phyloP scores from a whole-genome alignment of 2,329 filamentous ascomycete species.

The Penicillium sp. region DNA sequence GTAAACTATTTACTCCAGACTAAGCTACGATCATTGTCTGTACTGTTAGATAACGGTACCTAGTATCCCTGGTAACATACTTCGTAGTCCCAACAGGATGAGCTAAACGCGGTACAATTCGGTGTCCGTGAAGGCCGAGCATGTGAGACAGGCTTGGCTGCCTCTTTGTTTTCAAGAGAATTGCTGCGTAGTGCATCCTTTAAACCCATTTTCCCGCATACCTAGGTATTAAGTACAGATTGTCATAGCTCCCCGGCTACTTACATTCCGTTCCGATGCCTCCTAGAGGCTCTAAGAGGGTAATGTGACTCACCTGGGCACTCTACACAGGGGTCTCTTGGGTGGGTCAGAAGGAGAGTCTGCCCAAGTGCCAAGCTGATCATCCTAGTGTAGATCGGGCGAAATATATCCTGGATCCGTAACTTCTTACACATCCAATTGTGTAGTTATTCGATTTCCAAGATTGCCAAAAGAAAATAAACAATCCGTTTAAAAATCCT shows the following conservation, averaged over 20 bases:
- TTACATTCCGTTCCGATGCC: background rate
- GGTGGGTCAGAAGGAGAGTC: background rate
- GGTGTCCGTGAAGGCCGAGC: slow-evolving; percentile 7
- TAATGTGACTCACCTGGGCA: background rate
- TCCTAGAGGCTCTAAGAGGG: background rate
- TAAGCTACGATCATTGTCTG: background rate
- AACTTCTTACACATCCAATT: background rate
- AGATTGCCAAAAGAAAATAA: background rate
- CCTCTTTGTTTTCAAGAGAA: slow-evolving; percentile 8
- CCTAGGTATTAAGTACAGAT: slow-evolving; percentile 1
- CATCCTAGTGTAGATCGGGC: background rate
- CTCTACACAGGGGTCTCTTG: background rate
- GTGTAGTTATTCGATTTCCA: background rate
- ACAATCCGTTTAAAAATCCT: background rate
- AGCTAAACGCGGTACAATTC: slow-evolving; percentile 15
- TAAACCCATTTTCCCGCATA: slow-evolving; percentile 11
- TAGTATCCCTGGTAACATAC: background rate
- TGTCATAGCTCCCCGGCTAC: slow-evolving; percentile 1
- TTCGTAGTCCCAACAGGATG: slow-evolving; percentile 10
- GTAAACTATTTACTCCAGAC: background rate
- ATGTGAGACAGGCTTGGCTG: slow-evolving; percentile 8
- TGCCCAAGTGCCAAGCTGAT: background rate
- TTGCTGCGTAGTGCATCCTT: slow-evolving; percentile 6
- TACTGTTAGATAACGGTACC: background rate
- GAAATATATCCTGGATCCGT: background rate